Evolutionary conservation across 768 basidiomycete genomes (phyloP), one percentile per base, ranked within the genome.

Genomic region (Lactarius trivialis): DNA sequence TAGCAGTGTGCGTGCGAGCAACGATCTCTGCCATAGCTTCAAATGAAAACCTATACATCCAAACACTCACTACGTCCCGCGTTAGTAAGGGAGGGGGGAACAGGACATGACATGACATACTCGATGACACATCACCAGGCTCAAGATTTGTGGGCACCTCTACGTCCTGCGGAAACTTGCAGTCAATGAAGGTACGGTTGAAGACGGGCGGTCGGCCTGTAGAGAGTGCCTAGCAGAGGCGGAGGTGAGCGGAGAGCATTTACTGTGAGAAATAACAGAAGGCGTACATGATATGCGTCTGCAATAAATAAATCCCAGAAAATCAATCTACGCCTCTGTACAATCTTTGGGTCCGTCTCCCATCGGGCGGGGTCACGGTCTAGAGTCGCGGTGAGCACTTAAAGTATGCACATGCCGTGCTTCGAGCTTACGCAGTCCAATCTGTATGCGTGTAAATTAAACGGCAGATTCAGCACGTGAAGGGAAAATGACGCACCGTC

Each of bases 281-380:
- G 17, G 72, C 79, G 37, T 65, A 87, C 87, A 74, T 81, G 77
- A 85, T 85, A 90, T 4, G 80, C 76, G 66, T 91, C 89, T 0
- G 84, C 83, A 21, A 85, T 77, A 65, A 88, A 90, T 11, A 89
- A 76, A 69, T 90, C 86, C 89, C 89, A 91, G 73, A 91, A 90
- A 11, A 89, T 73, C 34, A 84, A 75, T 3, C 88, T 80, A 9
- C 89, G 79, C 32, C 87, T 75, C 64, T 86, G 79, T 0, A 89
- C 83, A 66, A 84, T 80, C 69, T 82, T 2, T 77, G 65, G 65
- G 30, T 63, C 37, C 2, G 43, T 28, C 50, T 63, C 80, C 86
- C 86, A 88, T 58, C 82, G 74, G 15, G 77, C 78, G 62, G 84
- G 84, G 65, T 89, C 86, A 52, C 87, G 82, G 70, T 88, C 86